Conservation (phyloP, 1,284 basidiomycete genomes). For the Rhodotorula sp. region DNA sequence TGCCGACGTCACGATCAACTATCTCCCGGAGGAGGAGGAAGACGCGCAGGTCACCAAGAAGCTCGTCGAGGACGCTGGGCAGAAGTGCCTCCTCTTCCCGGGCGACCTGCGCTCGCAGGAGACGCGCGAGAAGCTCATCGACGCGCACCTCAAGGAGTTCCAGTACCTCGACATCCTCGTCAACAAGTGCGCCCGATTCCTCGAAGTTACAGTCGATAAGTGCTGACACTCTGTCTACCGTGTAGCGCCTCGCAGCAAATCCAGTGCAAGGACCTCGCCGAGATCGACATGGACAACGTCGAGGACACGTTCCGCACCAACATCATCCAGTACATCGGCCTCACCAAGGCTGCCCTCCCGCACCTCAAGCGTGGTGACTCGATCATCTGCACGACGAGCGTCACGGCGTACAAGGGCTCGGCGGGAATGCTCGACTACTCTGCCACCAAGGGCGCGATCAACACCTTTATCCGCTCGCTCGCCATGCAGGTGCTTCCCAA, state of each 20-base stretch:
- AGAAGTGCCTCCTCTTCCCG: slow-evolving; percentile 56
- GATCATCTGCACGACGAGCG: slow-evolving; percentile 67
- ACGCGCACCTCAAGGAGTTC: slow-evolving; percentile 39
- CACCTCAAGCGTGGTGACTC: slow-evolving; percentile 63
- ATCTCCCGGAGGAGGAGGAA: slow-evolving; percentile 63
- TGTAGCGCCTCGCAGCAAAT: slow-evolving; percentile 54
- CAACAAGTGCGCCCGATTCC: slow-evolving; percentile 55
- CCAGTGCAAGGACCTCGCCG: slow-evolving; percentile 52
- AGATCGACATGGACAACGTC: slow-evolving; percentile 55
- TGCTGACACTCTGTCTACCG: not conserved
- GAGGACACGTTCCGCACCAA: slow-evolving; percentile 53
- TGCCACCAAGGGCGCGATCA: slow-evolving; percentile 59
- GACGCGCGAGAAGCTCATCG: slow-evolving; percentile 55
- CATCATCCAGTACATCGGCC: slow-evolving; percentile 62
- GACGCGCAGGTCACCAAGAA: slow-evolving; percentile 58
- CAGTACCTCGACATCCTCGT: slow-evolving; percentile 58
- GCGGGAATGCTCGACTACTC: slow-evolving; percentile 59
- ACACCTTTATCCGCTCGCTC: slow-evolving; percentile 54
- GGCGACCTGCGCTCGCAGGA: slow-evolving; percentile 55
- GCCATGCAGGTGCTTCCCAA: slow-evolving; percentile 61
- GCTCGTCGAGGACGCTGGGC: slow-evolving; percentile 55
- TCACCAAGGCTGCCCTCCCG: slow-evolving; percentile 60
- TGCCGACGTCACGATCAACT: slow-evolving; percentile 65
- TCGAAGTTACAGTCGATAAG: not conserved
- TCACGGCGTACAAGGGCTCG: slow-evolving; percentile 60